phyloP scores from a whole-genome alignment of 2,329 filamentous ascomycete species.

The Ophiostoma sp. region DNA sequence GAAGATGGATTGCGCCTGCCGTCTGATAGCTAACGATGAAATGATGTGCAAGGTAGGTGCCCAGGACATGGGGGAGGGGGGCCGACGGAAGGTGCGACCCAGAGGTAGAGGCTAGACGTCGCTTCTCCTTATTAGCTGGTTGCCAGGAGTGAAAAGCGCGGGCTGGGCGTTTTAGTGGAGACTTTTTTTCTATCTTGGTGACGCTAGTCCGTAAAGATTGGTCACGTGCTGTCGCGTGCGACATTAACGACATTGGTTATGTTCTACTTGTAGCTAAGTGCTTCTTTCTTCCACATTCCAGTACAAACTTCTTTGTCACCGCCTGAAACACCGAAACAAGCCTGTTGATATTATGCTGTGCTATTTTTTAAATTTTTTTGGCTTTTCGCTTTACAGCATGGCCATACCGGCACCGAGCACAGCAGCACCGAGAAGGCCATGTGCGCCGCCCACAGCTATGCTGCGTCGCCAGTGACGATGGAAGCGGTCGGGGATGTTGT shows the following conservation, averaged over 20 bases:
- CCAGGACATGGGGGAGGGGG: slow-evolving; percentile 9
- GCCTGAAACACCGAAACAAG: background rate
- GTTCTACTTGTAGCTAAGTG: background rate
- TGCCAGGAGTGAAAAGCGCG: slow-evolving; percentile 15
- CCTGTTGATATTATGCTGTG: too few relatives aligned
- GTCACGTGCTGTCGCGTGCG: background rate
- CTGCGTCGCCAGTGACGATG: background rate
- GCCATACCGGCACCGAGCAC: background rate
- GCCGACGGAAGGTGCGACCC: slow-evolving; percentile 4
- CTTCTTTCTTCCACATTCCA: background rate
- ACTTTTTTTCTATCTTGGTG: background rate
- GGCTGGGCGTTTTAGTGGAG: slow-evolving; percentile 12
- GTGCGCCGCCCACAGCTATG: background rate
- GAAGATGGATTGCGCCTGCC: slow-evolving; percentile 11
- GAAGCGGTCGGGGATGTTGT: background rate
- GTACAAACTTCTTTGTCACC: background rate
- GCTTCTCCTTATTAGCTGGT: slow-evolving; percentile 3
- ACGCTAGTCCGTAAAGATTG: background rate
- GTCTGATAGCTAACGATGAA: background rate
- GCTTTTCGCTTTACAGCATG: background rate
- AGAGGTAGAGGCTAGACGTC: background rate
- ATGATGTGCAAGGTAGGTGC: slow-evolving; percentile 8
- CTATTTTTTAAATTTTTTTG: too few relatives aligned
- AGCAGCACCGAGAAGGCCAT: background rate
- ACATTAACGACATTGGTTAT: background rate